These are phyloP conservation scores for Microdochium bolleyi DNA, from an alignment of 2,329 filamentous ascomycete genomes.

Conservation along the genomic window DNA sequence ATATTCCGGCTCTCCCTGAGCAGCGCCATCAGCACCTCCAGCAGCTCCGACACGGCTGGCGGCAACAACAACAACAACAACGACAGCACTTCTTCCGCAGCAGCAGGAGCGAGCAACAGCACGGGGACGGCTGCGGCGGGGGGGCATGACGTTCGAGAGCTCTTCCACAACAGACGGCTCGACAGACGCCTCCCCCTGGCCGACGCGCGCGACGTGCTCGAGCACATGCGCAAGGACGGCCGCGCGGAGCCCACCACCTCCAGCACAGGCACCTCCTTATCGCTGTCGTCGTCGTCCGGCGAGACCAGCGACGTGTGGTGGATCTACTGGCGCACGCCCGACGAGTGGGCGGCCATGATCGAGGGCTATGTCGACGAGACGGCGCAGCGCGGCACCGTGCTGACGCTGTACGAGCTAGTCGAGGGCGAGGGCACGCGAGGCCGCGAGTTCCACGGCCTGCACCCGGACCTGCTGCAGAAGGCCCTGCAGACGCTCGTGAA, in stretches of 20 bases:
- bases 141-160: constrained; percentile 18
- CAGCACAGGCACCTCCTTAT: not conserved
- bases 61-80: constrained; percentile 33
- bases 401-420: constrained; percentile 87
- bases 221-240: constrained; percentile 50
- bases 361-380: constrained; percentile 81
- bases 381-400: constrained; percentile 77
- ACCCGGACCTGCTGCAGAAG: constrained; percentile 70
- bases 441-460: constrained; percentile 82
- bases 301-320: constrained; percentile 51
- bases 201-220: constrained; percentile 50
- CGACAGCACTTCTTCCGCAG: constrained; percentile 37
- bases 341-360: constrained; percentile 81
- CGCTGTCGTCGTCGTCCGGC: constrained; percentile 13
- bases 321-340: constrained; percentile 78
- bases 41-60: constrained; percentile 31
- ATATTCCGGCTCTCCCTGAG: constrained; percentile 66
- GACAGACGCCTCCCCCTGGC: constrained; percentile 39
- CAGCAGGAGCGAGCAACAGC: constrained; percentile 12
- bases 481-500: constrained; percentile 78
- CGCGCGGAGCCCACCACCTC: constrained; percentile 56
- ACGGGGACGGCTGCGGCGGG: constrained; percentile 6
- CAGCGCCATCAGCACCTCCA: constrained; percentile 33
- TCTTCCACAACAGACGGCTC: constrained; percentile 52
- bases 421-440: constrained; percentile 75